Conservation (phyloP, 2,329 filamentous ascomycete genomes). For the Hypocreales sp. region DNA sequence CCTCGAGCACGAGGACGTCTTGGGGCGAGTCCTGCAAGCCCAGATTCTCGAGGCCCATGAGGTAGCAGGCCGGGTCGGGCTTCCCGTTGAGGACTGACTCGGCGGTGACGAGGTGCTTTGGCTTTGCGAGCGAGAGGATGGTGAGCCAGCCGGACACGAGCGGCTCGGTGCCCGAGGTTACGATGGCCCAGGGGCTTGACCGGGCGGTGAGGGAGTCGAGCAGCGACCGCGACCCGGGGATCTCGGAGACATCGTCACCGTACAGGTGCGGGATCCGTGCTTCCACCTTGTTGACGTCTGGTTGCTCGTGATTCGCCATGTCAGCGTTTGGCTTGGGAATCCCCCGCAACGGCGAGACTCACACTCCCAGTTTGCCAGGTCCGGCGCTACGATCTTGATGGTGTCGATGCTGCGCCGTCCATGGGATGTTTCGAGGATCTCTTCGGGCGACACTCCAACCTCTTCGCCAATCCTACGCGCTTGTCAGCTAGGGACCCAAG, state of each 20-base stretch:
- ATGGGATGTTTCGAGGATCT: slow-evolving; percentile 82
- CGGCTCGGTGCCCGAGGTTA: slow-evolving; percentile 54
- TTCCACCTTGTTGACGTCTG: slow-evolving; percentile 71
- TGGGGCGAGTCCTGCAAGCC: slow-evolving; percentile 30
- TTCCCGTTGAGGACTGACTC: slow-evolving; percentile 65
- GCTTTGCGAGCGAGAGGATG: slow-evolving; percentile 47
- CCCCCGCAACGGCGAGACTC: slow-evolving; percentile 21
- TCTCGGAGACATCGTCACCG: slow-evolving; percentile 66
- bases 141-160: slow-evolving; percentile 60
- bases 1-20: slow-evolving; percentile 65
- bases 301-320: background rate
- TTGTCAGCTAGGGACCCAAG: background rate
- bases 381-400: slow-evolving; percentile 61
- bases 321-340: too few relatives aligned
- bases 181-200: slow-evolving; percentile 70
- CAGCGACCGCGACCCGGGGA: slow-evolving; percentile 64
- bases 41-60: slow-evolving; percentile 48
- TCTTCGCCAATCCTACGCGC: slow-evolving; percentile 54
- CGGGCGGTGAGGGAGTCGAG: slow-evolving; percentile 49
- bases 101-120: slow-evolving; percentile 54
- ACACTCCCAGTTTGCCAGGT: slow-evolving; percentile 91
- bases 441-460: slow-evolving; percentile 68
- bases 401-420: slow-evolving; percentile 81
- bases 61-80: slow-evolving; percentile 62
- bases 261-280: slow-evolving; percentile 60